A percentile compares a stretch with the other conserved stretches of the same genome.
These are phyloP conservation scores for Hirschioporus abietinus DNA, from an alignment of 768 basidiomycete species.

Conservation along the genomic window DNA sequence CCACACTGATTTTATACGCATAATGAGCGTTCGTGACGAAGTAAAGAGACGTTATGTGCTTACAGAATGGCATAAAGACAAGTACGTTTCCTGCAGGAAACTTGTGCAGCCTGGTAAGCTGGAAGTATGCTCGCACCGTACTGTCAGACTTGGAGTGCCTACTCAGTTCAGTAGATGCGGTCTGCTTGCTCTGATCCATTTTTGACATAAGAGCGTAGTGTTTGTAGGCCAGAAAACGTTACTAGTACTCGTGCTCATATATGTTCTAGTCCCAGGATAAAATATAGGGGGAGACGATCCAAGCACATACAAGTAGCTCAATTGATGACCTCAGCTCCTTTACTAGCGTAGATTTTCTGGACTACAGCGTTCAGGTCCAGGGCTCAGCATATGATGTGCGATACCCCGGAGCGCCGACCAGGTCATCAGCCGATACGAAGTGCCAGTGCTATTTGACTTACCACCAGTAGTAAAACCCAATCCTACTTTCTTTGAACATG, in stretches of 20 bases:
- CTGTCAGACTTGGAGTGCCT: too few species aligned
- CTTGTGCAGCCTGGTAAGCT: conserved; percentile 1
- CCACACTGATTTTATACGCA: conserved; percentile 11
- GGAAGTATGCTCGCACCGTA: neutral
- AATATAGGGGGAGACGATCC: neutral
- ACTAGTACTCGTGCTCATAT: neutral
- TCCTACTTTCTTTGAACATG: too few species aligned
- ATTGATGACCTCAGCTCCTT: too few species aligned
- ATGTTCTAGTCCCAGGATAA: neutral
- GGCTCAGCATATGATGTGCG: too few species aligned
- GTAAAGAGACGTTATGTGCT: neutral
- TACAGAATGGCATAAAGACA: neutral
- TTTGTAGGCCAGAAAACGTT: neutral
- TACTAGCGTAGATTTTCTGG: too few species aligned
- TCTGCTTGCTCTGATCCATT: neutral
- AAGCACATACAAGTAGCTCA: neutral
- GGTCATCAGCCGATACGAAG: too few species aligned
- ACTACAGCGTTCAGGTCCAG: too few species aligned
- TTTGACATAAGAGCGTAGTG: neutral
- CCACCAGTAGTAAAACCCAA: too few species aligned
- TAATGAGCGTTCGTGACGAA: neutral
- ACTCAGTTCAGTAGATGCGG: neutral
- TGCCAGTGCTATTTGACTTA: too few species aligned
- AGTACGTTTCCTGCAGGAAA: conserved; percentile 1
- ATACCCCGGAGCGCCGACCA: too few species aligned